Evolutionary conservation across 352 stramenopile genomes (phyloP), one percentile per base, ranked within the genome.

Genomic region (Pythium biforme): DNA sequence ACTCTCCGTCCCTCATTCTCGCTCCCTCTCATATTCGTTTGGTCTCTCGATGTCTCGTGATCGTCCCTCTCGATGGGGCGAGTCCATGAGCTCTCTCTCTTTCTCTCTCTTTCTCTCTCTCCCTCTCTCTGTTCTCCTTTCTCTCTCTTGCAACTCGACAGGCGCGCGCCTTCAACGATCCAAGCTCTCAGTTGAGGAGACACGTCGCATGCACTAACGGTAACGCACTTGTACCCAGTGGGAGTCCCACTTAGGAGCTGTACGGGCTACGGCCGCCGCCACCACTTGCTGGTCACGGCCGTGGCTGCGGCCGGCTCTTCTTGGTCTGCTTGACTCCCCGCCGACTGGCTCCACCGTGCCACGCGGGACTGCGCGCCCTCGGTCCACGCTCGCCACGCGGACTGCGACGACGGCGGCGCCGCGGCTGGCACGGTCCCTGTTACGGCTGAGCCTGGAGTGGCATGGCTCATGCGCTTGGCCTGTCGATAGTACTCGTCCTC

Each of bases 231-330:
- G 29, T 33, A 33, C 14, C 8, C 31, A 37, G 10, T 11, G 31
- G 31, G 31, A 37, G n/a, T n/a, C n/a, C n/a, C n/a, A n/a, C 31
- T 2, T 14, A 11, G 31, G 14, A 8, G 31, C 2, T 8, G 31
- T 14, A 17, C 17, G 17, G 14, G 2, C 15, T 57, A 57, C 29
- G 51, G 50, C 19, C 59, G 41, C 40, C 53, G 39, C 61, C 61
- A 68, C 61, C 61, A 68, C 27, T 68, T 68, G 29, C 61, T 68
- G 5, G 61, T 68, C 52, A 62, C 39, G 1, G 37, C 25, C 19
- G 51, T n/a, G 1, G 31, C 17, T 11, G 37, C 10, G n/a, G n/a
- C 25, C 17, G 20, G 19, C 15, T 53, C 45, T 49, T 9, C 29
- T 10, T 20, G 25, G 15, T 33, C 23, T 17, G 34, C 23, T 34